These are phyloP conservation scores for Ensete glaucum DNA, from an alignment of 176 grass and related monocot genomes.

Conservation along the genomic window DNA sequence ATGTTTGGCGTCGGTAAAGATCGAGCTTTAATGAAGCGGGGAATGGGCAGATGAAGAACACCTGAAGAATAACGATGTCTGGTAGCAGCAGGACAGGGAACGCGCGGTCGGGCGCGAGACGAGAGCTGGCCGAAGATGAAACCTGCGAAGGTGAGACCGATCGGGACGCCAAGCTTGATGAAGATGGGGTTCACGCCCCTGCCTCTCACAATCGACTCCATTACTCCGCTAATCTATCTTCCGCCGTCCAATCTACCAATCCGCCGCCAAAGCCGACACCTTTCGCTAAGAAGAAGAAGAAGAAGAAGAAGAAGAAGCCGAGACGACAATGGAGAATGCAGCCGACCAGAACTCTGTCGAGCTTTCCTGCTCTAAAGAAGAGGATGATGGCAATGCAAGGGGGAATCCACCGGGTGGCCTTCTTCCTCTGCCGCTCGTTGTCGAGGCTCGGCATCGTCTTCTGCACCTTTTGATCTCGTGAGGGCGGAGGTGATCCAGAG, in stretches of 20 bases:
- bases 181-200: slow-evolving; percentile 36
- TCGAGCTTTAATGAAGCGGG: neutral
- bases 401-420: neutral
- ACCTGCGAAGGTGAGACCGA: slow-evolving; percentile 57
- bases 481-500: too few species aligned
- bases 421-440: neutral
- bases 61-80: neutral
- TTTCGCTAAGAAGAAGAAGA: neutral
- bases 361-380: neutral
- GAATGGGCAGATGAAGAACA: neutral
- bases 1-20: slow-evolving; percentile 2
- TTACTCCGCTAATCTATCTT: neutral
- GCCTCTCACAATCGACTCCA: neutral
- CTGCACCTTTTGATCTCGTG: too few species aligned
- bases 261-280: neutral
- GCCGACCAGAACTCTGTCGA: too few species aligned
- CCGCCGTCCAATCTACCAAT: neutral
- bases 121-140: slow-evolving; percentile 27
- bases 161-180: slow-evolving; percentile 44
- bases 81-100: neutral
- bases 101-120: neutral
- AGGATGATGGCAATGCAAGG: neutral
- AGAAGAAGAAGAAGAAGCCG: neutral
- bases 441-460: too few species aligned
- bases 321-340: too few species aligned